phyloP scores from a whole-genome alignment of 345 rosid species.

The Brassica incana region DNA sequence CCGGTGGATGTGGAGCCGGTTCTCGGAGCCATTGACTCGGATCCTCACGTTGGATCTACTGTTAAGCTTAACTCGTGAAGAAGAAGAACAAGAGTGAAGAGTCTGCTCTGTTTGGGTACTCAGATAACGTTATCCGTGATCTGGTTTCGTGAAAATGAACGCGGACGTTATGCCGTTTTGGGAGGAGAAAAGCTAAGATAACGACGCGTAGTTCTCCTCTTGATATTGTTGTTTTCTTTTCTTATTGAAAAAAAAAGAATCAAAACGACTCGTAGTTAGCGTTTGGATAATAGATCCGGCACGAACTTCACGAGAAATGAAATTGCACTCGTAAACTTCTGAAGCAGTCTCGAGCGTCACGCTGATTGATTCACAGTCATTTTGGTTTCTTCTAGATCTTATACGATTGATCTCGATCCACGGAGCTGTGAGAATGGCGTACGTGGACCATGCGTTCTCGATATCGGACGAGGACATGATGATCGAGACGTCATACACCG shows the following conservation, averaged over 20 bases:
- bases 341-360: neutral
- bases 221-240: neutral
- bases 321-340: constrained; percentile 22
- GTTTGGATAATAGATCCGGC: constrained; percentile 7
- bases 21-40: constrained; percentile 41
- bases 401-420: constrained; percentile 21
- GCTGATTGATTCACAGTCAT: neutral
- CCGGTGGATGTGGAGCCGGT: constrained; percentile 36
- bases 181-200: neutral
- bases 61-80: neutral
- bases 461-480: constrained; percentile 90
- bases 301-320: constrained; percentile 17
- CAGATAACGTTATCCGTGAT: neutral
- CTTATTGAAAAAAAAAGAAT: neutral
- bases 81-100: neutral
- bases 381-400: constrained; percentile 10
- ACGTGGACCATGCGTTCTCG: constrained; percentile 96
- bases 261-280: constrained; percentile 33
- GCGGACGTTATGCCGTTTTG: constrained; percentile 17
- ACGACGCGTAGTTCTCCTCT: constrained; percentile 12
- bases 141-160: neutral
- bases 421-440: constrained; percentile 59
- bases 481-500: constrained; percentile 63
- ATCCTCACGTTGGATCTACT: neutral
- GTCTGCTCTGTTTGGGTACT: constrained; percentile 16